Conservation (phyloP, 1,139 yeast species). For the Yamadazyma atmosphaerica region DNA sequence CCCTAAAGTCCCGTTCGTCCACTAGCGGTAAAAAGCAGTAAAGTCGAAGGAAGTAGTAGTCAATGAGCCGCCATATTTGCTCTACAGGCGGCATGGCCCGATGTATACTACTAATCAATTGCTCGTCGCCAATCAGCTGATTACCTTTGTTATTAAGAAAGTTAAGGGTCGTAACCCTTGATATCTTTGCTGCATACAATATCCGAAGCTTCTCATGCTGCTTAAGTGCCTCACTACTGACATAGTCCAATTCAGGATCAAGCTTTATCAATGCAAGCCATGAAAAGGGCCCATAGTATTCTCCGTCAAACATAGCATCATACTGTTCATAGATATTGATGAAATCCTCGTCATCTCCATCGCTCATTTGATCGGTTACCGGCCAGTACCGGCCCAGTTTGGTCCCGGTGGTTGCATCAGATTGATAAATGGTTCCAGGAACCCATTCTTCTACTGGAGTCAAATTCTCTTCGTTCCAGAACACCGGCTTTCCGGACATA, state of each 20-base stretch:
- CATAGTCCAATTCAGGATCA: slow-evolving; percentile 2
- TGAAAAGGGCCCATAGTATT: slow-evolving; percentile 5
- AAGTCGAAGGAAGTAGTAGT: slow-evolving; percentile 41
- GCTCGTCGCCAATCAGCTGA: background rate
- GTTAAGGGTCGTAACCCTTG: background rate
- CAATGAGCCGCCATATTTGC: slow-evolving; percentile 45
- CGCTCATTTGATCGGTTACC: too few relatives aligned
- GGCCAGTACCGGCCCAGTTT: too few relatives aligned
- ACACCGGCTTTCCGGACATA: background rate
- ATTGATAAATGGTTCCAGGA: too few relatives aligned
- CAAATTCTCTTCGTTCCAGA: background rate
- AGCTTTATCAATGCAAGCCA: slow-evolving; percentile 5
- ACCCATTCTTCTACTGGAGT: background rate
- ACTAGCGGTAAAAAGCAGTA: slow-evolving; percentile 48
- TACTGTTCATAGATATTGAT: slow-evolving; percentile 2
- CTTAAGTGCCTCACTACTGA: background rate
- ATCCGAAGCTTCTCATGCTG: background rate
- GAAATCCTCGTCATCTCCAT: background rate
- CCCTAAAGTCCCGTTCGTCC: slow-evolving; percentile 35
- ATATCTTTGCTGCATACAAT: background rate
- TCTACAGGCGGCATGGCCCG: slow-evolving; percentile 9
- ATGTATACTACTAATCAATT: slow-evolving; percentile 4
- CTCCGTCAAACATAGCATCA: slow-evolving; percentile 6
- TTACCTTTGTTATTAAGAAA: background rate
- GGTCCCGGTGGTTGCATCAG: too few relatives aligned